Conservation (phyloP, 371 early-diverging fungal species). For the Mortierella polycephala region DNA sequence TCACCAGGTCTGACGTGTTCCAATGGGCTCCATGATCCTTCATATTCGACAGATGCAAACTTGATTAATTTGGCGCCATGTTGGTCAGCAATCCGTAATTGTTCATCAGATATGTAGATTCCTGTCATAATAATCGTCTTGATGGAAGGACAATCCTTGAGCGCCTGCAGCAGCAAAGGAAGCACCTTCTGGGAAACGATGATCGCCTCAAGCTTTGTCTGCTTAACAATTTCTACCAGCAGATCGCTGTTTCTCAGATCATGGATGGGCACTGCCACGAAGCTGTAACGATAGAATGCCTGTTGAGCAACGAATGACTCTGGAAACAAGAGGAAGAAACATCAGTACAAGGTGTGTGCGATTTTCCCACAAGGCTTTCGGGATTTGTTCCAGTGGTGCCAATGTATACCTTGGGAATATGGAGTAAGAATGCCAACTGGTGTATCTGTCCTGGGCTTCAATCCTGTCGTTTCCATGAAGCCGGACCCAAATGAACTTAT, state of each 20-base stretch:
- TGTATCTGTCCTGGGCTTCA: conserved; percentile 59
- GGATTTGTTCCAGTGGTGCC: too few relatives aligned
- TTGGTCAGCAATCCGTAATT: conserved; percentile 21
- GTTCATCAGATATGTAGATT: conserved; percentile 33
- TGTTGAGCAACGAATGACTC: conserved; percentile 53
- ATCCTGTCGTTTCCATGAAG: conserved; percentile 36
- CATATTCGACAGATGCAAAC: conserved; percentile 28
- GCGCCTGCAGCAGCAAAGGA: conserved; percentile 27
- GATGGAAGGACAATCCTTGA: conserved; percentile 33
- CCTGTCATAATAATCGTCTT: conserved; percentile 43
- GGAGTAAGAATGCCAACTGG: conserved; percentile 65
- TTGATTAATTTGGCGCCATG: conserved; percentile 29
- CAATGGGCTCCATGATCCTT: conserved; percentile 14
- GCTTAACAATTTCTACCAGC: conserved; percentile 42
- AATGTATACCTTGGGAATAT: conserved; percentile 58
- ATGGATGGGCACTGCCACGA: conserved; percentile 48
- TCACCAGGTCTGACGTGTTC: conserved; percentile 38
- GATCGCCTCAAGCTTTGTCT: conserved; percentile 46
- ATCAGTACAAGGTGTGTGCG: too few relatives aligned
- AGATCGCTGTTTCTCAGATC: conserved; percentile 37
- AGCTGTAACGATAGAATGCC: conserved; percentile 46
- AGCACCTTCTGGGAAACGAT: conserved; percentile 39
- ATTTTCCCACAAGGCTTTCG: too few relatives aligned
- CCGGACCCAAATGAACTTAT: conserved; percentile 40
- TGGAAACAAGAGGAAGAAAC: not conserved